Evolutionary conservation across 176 grass and related monocot species (phyloP), one percentile per base, ranked within the genome.

Genomic region (Juncus effusus): DNA sequence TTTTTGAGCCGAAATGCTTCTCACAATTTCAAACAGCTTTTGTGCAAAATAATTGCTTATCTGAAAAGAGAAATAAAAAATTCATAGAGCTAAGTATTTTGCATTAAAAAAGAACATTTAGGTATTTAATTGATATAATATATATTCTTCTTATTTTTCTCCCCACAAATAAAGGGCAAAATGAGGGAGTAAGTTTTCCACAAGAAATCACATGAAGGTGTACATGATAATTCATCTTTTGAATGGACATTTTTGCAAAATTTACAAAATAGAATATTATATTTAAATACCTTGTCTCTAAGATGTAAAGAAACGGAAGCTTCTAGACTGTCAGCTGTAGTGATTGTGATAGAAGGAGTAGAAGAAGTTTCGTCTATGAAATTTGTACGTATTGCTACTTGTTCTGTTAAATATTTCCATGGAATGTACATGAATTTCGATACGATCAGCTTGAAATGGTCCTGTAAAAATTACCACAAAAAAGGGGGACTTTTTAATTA

Each of bases 351-450:
- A 79, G 93, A 97, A 67, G 77, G 92, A 78, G 93, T 97, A 62
- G 85, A 86, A 84, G 78, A 83, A 40, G 65, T 92, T 55, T 84
- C 80, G 84, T 84, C 82, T 54, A 55, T 81, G 42, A 62, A 42
- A 75, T 75, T 77, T 64, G 80, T 73, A 82, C 78, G 67, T 66
- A 50, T 56, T 14, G 76, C 67, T 77, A 97, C 65, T 89, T 92
- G 80, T 64, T 90, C 85, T 65, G 83, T 76, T 73, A 97, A 86
- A 72, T 84, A 82, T 75, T 92, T 92, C 88, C 88, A 97, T 16
- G 88, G 93, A 69, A 92, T 69, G 68, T 97, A 91, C 56, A 96
- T 71, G 56, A 96, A 96, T 51, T 96, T 87, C 0, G 92, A 96
- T 67, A 88, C 82, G 16, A 86, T 92, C 58, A 97, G 77, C 51